Evolutionary conservation across 345 rosid genomes (phyloP).

Genomic region (Kernera saxatilis): DNA sequence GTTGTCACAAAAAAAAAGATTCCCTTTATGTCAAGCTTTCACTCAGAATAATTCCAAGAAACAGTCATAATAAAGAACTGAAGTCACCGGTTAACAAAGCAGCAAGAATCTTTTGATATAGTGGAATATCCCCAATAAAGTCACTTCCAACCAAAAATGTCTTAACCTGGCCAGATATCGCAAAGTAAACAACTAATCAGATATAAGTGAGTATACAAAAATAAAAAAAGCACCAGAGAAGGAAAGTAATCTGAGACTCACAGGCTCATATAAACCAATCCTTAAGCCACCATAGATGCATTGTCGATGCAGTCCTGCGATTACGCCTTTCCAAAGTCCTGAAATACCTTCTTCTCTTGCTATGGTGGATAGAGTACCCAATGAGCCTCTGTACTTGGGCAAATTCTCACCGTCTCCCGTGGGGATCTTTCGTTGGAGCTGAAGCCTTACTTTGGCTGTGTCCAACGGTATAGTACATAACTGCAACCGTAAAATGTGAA

Average conservation of each 20-base stretch:
- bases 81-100: conserved; percentile 81
- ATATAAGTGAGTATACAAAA: neutral
- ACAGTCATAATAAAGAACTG: conserved; percentile 6
- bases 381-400: conserved; percentile 72
- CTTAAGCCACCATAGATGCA: conserved; percentile 89
- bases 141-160: conserved; percentile 75
- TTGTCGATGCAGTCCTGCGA: conserved; percentile 91
- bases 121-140: conserved; percentile 69
- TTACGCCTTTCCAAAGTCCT: conserved; percentile 87
- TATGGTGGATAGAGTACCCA: conserved; percentile 74
- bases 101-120: conserved; percentile 80
- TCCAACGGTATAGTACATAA: conserved; percentile 86
- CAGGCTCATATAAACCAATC: conserved; percentile 89
- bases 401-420: conserved; percentile 44
- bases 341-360: conserved; percentile 83
- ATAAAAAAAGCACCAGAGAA: neutral
- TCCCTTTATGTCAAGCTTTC: neutral
- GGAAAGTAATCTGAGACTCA: conserved; percentile 36
- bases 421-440: conserved; percentile 68
- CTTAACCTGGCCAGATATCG: conserved; percentile 63
- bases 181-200: neutral
- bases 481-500: conserved; percentile 33
- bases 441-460: conserved; percentile 96
- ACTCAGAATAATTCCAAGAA: neutral
- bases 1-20: conserved; percentile 14